Base-by-base conservation (phyloP, 306 rosid genomes). In the Castanea mollissima region DNA sequence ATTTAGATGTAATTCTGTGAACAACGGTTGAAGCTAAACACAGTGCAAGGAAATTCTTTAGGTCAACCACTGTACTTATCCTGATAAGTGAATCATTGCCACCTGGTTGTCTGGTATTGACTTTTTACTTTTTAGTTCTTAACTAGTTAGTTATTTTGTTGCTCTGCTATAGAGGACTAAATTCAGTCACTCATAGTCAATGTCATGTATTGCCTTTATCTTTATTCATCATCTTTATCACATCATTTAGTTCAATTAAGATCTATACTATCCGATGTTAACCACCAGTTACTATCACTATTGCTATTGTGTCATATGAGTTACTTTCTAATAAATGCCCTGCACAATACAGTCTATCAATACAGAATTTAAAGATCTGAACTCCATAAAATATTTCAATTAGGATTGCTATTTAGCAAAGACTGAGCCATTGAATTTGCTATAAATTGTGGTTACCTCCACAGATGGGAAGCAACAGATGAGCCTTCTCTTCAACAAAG, bases 391-490 rank as follows among this genome's bases (percentile, higher is more conserved):
- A 21, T 41, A 49, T 38, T 58, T 78, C 46, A 35, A 44, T 31
- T 35, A 62, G 35, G 35, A 46, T 41, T 25, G 32, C 69, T 29
- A 15, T 29, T 31, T 3, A 64, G 3, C 65, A 12, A 23, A 23
- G 23, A 38, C 6, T 29, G 14, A 58, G 76, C 59, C 59, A 70
- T 76, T 73, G 58, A 51, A 68, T 80, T 35, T 76, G 21, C 57
- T 10, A 59, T 62, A 38, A 75, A 80, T 56, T 76, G 18, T 64
- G 15, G 55, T 29, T 65, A 27, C 71, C 23, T 75, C 58, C 31
- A 78, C 87, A 94, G 97, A 84, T 72, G 88, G 64, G 79, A 87
- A 84, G 82, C 94, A 85, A 83, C 88, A 81, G 79, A 79, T 88
- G 83, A 59, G 57, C 56, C 60, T 85, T 76, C 74, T 78, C 72